phyloP scores from a whole-genome alignment of 78 protist species.

The Dictyostelium intermedium region DNA sequence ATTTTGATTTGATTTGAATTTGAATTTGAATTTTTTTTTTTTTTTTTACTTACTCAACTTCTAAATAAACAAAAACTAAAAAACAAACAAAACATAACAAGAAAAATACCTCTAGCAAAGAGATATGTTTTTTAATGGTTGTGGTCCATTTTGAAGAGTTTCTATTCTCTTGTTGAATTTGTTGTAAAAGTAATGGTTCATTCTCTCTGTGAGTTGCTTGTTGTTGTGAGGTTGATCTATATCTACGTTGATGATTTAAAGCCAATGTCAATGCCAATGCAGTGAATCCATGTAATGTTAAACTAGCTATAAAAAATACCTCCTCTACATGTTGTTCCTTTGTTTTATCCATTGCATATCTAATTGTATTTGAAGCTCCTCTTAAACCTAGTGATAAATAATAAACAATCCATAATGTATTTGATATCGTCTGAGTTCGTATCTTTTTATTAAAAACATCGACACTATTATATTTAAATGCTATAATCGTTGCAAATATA shows the following conservation, averaged over 20 bases:
- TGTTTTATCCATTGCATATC: conserved; percentile 59
- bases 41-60: conserved; percentile 45
- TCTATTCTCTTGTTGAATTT: conserved; percentile 41
- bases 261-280: conserved; percentile 49
- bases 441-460: conserved; percentile 66
- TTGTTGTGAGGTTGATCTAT: conserved; percentile 51
- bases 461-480: conserved; percentile 66
- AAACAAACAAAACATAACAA: conserved; percentile 52
- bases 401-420: conserved; percentile 74
- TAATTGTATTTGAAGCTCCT: conserved; percentile 64
- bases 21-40: neutral
- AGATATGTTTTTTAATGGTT: conserved; percentile 1
- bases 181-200: conserved; percentile 39
- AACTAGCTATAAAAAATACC: conserved; percentile 57
- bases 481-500: conserved; percentile 48
- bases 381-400: conserved; percentile 63
- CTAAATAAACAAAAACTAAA: conserved; percentile 50
- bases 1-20: neutral
- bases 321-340: conserved; percentile 26
- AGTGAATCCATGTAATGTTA: conserved; percentile 71
- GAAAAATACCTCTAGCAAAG: conserved; percentile 16
- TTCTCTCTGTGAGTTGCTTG: conserved; percentile 32
- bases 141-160: neutral
- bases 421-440: conserved; percentile 72
- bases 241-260: conserved; percentile 74